Conservation (phyloP, 176 grass and related monocot genomes). For the Oryza coarctata region DNA sequence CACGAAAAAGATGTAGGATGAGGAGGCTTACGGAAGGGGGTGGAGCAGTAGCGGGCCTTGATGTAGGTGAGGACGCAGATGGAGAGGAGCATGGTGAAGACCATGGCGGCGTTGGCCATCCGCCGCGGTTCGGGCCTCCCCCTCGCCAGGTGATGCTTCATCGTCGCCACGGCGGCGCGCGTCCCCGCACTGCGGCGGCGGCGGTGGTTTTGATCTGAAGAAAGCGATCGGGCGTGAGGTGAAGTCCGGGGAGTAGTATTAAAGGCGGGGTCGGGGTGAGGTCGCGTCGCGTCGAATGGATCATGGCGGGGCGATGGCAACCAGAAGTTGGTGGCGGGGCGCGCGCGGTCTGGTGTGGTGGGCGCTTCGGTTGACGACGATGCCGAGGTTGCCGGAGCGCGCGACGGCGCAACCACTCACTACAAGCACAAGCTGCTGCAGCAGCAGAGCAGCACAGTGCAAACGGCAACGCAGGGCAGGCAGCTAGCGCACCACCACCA, state of each 20-base stretch:
- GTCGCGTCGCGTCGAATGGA: neutral
- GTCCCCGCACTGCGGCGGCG: neutral
- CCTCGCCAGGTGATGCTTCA: conserved; percentile 39
- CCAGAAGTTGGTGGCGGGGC: conserved; percentile 32
- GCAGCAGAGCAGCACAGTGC: neutral
- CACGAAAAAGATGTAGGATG: neutral
- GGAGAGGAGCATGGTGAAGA: conserved; percentile 61
- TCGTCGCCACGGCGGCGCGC: neutral
- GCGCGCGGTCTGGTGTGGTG: too few relatives aligned
- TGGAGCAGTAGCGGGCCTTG: conserved; percentile 64
- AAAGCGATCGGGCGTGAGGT: neutral
- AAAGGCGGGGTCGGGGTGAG: conserved; percentile 1
- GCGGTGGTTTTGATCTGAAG: neutral
- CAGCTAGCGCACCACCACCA: neutral
- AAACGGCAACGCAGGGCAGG: neutral
- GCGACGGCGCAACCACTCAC: conserved; percentile 1
- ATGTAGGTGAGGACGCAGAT: conserved; percentile 67
- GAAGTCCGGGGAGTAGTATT: conserved; percentile 19
- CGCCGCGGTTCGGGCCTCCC: conserved; percentile 44
- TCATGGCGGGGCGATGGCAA: conserved; percentile 26
- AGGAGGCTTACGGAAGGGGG: conserved; percentile 36
- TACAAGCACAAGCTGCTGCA: neutral
- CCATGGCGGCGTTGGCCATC: conserved; percentile 55
- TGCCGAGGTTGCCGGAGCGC: too few relatives aligned
- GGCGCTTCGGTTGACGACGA: too few relatives aligned